A percentile compares a stretch with the other conserved stretches of the same genome.
phyloP scores from a whole-genome alignment of 306 rosid species.

The Oxytropis ochrocephala region DNA sequence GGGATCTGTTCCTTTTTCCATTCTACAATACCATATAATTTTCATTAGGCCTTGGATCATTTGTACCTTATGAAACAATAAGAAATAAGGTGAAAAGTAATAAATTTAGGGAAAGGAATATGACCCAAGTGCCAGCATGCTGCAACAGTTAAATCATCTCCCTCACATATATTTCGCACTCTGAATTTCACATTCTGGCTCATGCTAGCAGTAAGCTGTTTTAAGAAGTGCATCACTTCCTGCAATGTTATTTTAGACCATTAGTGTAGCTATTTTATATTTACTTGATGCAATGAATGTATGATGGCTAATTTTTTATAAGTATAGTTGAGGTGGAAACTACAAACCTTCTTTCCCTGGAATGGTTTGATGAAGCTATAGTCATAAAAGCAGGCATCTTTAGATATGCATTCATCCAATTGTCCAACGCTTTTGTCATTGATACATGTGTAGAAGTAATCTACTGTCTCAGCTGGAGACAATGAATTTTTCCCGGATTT shows the following conservation, averaged over 20 bases:
- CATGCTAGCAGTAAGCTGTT: conserved; percentile 56
- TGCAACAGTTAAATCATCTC: conserved; percentile 44
- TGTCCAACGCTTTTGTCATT: conserved; percentile 45
- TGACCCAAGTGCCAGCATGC: conserved; percentile 78
- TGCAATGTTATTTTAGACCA: conserved; percentile 28
- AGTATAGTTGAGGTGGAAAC: neutral
- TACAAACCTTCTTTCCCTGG: conserved; percentile 53
- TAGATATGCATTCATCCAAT: conserved; percentile 40
- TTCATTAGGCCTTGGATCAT: neutral
- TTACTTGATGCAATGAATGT: neutral
- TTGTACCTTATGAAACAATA: neutral
- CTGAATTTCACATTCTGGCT: conserved; percentile 63
- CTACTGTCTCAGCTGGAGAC: conserved; percentile 41
- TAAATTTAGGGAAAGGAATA: conserved; percentile 3
- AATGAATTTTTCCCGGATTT: neutral
- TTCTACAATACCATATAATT: conserved; percentile 35
- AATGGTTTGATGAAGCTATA: conserved; percentile 54
- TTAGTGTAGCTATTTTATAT: neutral
- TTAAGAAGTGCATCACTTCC: conserved; percentile 54
- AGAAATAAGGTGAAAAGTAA: neutral
- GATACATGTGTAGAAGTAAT: conserved; percentile 50
- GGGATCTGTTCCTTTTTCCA: conserved; percentile 68
- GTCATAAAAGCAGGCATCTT: conserved; percentile 55
- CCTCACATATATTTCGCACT: conserved; percentile 41
- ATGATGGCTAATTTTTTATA: neutral